A percentile compares a stretch with the other conserved stretches of the same genome.
These are phyloP conservation scores for Nothopassalora personata DNA, from an alignment of 2,329 filamentous ascomycete genomes.

Conservation along the genomic window DNA sequence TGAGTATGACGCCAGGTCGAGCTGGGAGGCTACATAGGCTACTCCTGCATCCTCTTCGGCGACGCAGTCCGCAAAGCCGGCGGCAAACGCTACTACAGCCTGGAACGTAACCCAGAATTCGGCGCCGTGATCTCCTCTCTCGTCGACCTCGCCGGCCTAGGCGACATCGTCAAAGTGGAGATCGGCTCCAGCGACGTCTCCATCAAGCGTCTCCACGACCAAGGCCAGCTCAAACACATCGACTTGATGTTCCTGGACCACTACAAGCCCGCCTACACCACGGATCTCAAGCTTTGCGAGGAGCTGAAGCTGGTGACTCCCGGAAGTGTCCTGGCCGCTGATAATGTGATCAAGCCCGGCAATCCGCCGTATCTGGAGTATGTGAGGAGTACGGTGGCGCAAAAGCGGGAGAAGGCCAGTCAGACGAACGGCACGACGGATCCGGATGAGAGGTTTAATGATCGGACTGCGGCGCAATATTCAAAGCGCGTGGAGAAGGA, in stretches of 20 bases:
- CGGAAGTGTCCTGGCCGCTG: slow-evolving; percentile 60
- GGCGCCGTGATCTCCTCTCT: slow-evolving; percentile 63
- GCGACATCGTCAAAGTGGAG: slow-evolving; percentile 63
- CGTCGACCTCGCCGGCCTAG: slow-evolving; percentile 69
- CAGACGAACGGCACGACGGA: slow-evolving; percentile 27
- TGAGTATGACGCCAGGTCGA: slow-evolving; percentile 50
- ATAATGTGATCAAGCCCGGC: slow-evolving; percentile 67
- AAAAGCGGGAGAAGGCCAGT: slow-evolving; percentile 51
- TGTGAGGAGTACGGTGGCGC: slow-evolving; percentile 57
- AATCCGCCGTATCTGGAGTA: slow-evolving; percentile 68
- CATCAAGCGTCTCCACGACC: slow-evolving; percentile 54
- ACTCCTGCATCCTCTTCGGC: slow-evolving; percentile 73
- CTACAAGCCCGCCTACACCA: slow-evolving; percentile 69
- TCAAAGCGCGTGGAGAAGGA: slow-evolving; percentile 44
- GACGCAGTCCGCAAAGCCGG: slow-evolving; percentile 59
- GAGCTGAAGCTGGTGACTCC: slow-evolving; percentile 58
- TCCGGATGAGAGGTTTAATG: slow-evolving; percentile 39
- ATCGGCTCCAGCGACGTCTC: slow-evolving; percentile 65
- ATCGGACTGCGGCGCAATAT: slow-evolving; percentile 46
- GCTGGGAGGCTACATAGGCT: slow-evolving; percentile 75
- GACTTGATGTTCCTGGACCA: slow-evolving; percentile 77
- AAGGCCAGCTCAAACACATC: slow-evolving; percentile 53
- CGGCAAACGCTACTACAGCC: slow-evolving; percentile 61
- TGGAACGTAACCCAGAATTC: slow-evolving; percentile 71
- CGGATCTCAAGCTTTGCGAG: slow-evolving; percentile 73